Conservation (phyloP, 805 yeast species). For the Sporopachydermia quercuum region DNA sequence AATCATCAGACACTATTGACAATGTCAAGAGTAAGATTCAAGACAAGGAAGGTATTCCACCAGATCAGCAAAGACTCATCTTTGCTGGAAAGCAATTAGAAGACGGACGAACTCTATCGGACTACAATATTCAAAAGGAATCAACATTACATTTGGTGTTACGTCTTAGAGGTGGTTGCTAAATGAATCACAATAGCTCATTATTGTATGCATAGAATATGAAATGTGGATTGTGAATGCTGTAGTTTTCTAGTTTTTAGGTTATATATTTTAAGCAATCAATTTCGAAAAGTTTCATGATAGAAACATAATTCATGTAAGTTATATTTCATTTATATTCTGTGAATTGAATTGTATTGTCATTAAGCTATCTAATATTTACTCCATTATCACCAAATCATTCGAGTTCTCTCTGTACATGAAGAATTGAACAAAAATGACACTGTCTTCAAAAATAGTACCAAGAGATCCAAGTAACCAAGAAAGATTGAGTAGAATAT, state of each 20-base stretch:
- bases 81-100: slow-evolving; percentile 96
- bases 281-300: too few species aligned
- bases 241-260: too few species aligned
- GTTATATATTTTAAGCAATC: too few species aligned
- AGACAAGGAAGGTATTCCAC: slow-evolving; percentile 97
- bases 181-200: too few species aligned
- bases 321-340: too few species aligned
- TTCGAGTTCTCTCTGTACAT: slow-evolving; percentile 29
- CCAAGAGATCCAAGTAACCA: slow-evolving; percentile 75
- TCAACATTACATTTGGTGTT: slow-evolving; percentile 91
- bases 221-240: too few species aligned
- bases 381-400: slow-evolving; percentile 2
- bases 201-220: too few species aligned
- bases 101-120: slow-evolving; percentile 92
- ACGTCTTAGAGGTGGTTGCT: slow-evolving; percentile 95
- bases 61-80: slow-evolving; percentile 94
- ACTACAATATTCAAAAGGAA: slow-evolving; percentile 97
- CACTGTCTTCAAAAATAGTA: slow-evolving; percentile 53
- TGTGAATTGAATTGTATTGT: too few species aligned
- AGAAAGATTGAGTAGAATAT: slow-evolving; percentile 46
- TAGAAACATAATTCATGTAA: too few species aligned
- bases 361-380: too few species aligned
- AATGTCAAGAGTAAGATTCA: slow-evolving; percentile 93
- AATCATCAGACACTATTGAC: slow-evolving; percentile 95
- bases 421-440: slow-evolving; percentile 56